Conservation (phyloP, 495 filamentous ascomycete species). For the Penicillium macrosclerotiorum region DNA sequence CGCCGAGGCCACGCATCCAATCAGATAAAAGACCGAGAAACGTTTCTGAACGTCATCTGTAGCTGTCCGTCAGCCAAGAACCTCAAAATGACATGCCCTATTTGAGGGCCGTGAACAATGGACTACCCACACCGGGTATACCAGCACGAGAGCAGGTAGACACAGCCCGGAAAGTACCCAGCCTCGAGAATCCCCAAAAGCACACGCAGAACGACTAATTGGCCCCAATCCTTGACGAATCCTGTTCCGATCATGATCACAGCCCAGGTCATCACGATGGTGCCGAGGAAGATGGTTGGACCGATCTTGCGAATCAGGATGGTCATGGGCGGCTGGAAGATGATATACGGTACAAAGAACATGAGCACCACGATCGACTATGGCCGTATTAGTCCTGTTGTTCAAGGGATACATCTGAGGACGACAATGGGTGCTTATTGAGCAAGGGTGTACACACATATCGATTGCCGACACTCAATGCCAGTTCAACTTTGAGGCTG, state of each 20-base stretch:
- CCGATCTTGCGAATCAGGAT: constrained; percentile 60
- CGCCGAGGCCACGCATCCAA: constrained; percentile 60
- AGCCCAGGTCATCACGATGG: constrained; percentile 55
- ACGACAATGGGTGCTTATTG: neutral
- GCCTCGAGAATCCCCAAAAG: constrained; percentile 64
- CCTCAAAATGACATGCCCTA: no score
- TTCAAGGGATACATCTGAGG: no score
- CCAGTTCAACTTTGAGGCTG: constrained; percentile 54
- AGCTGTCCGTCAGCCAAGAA: no score
- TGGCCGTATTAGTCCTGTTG: neutral
- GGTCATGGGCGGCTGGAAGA: constrained; percentile 62
- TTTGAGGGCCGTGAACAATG: no score
- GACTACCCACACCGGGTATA: constrained; percentile 53
- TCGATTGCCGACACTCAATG: constrained; percentile 39
- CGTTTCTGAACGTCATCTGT: constrained; percentile 61
- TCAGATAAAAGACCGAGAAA: constrained; percentile 62
- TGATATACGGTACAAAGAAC: constrained; percentile 65
- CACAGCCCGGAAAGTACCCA: constrained; percentile 60
- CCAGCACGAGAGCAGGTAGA: constrained; percentile 63
- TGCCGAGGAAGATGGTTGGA: constrained; percentile 52
- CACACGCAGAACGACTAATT: constrained; percentile 53
- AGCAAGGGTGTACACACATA: constrained; percentile 28
- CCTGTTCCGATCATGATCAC: constrained; percentile 55
- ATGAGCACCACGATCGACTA: constrained; percentile 59
- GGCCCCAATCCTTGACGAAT: constrained; percentile 50